These are phyloP conservation scores for Erodium trifolium DNA, from an alignment of 441 rosid species.

Conservation along the genomic window DNA sequence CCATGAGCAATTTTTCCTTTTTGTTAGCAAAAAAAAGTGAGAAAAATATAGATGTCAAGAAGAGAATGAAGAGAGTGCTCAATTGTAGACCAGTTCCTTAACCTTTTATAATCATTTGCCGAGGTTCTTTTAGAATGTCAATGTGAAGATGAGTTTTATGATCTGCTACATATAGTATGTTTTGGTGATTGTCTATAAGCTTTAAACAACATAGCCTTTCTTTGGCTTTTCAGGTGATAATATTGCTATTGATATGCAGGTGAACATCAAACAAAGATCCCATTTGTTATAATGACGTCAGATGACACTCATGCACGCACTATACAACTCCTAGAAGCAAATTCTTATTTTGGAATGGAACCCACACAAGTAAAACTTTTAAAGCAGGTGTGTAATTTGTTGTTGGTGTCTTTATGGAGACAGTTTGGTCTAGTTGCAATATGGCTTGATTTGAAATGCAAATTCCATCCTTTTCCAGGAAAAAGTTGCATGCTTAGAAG, in stretches of 20 bases:
- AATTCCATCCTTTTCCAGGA: conserved; percentile 39
- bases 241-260: conserved; percentile 31
- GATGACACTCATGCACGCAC: conserved; percentile 90
- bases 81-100: background rate
- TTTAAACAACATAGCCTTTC: no score
- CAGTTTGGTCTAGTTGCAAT: conserved; percentile 2
- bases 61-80: background rate
- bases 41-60: background rate
- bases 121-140: background rate
- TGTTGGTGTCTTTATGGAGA: conserved; percentile 10
- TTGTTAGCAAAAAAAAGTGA: background rate
- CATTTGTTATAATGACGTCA: conserved; percentile 90
- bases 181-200: background rate
- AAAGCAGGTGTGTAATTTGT: conserved; percentile 59
- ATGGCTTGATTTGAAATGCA: conserved; percentile 11
- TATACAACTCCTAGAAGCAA: conserved; percentile 52
- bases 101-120: background rate
- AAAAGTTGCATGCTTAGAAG: conserved; percentile 96
- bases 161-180: conserved; percentile 2
- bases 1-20: background rate
- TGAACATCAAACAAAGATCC: conserved; percentile 50
- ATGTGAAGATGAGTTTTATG: background rate
- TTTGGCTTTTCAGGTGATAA: background rate
- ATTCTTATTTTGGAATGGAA: conserved; percentile 88
- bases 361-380: conserved; percentile 76